These are phyloP conservation scores for Aphanoascus verrucosus DNA, from an alignment of 2,329 filamentous ascomycete genomes.

Conservation along the genomic window DNA sequence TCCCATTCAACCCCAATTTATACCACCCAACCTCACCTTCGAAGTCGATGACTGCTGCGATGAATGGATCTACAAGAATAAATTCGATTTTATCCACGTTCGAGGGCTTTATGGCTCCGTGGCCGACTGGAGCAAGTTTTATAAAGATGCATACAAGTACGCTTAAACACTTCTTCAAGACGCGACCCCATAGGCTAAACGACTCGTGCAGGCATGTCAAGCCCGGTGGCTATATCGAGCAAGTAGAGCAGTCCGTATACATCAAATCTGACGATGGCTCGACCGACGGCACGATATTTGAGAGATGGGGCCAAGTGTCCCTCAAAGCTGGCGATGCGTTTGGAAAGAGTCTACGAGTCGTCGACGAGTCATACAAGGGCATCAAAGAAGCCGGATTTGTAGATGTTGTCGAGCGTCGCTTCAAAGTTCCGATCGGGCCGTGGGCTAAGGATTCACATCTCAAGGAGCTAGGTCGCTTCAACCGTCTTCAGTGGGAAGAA, in stretches of 20 bases:
- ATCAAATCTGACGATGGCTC: slow-evolving; percentile 20
- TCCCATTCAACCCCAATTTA: slow-evolving; percentile 22
- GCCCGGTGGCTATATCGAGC: slow-evolving; percentile 28
- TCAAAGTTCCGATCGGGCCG: slow-evolving; percentile 23
- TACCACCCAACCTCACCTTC: slow-evolving; percentile 55
- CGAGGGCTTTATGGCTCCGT: slow-evolving; percentile 43
- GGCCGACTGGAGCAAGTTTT: slow-evolving; percentile 38
- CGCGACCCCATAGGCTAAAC: background rate
- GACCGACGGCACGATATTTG: slow-evolving; percentile 18
- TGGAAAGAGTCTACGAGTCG: slow-evolving; percentile 22
- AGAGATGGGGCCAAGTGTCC: slow-evolving; percentile 16
- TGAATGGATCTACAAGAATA: slow-evolving; percentile 46
- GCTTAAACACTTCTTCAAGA: background rate
- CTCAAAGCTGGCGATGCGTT: slow-evolving; percentile 16
- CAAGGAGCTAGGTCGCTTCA: slow-evolving; percentile 12
- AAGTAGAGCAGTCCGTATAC: slow-evolving; percentile 21
- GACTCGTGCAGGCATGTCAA: slow-evolving; percentile 22
- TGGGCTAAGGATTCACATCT: slow-evolving; percentile 14
- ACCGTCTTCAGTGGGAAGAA: slow-evolving; percentile 15
- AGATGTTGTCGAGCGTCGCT: slow-evolving; percentile 34
- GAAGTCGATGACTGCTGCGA: slow-evolving; percentile 53
- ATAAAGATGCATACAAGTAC: slow-evolving; percentile 21
- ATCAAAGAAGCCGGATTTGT: slow-evolving; percentile 35
- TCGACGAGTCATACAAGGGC: slow-evolving; percentile 20
- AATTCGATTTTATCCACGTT: slow-evolving; percentile 48